A percentile compares a stretch with the other conserved stretches of the same genome.
phyloP scores from a whole-genome alignment of 2,329 filamentous ascomycete species.

The Microcera coccophila region DNA sequence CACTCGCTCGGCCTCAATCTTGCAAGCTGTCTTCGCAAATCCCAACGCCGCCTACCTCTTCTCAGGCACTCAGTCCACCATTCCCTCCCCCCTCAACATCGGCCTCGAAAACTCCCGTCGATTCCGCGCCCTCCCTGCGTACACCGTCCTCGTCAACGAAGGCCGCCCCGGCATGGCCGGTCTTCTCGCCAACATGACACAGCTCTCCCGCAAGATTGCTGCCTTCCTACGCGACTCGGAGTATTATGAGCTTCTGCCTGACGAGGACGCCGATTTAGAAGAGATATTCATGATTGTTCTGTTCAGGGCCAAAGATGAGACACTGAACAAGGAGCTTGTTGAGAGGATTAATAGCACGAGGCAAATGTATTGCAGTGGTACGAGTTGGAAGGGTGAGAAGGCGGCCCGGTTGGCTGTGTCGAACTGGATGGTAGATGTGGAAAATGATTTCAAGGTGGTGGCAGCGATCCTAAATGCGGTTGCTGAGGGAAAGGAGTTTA shows the following conservation, averaged over 20 bases:
- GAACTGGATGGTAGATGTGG: conserved; percentile 74
- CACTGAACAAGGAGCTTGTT: conserved; percentile 63
- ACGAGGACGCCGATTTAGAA: conserved; percentile 41
- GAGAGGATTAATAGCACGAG: conserved; percentile 67
- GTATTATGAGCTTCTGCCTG: conserved; percentile 64
- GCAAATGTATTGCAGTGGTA: conserved; percentile 79
- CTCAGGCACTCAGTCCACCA: conserved; percentile 37
- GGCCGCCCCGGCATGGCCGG: conserved; percentile 64
- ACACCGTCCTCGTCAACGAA: conserved; percentile 72
- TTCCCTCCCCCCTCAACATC: conserved; percentile 80
- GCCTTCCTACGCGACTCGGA: conserved; percentile 57
- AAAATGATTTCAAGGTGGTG: conserved; percentile 64
- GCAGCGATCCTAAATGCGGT: conserved; percentile 56
- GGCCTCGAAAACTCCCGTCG: conserved; percentile 88
- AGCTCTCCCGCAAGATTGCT: conserved; percentile 65
- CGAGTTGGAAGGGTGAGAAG: conserved; percentile 67
- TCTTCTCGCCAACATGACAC: conserved; percentile 70
- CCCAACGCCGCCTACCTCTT: conserved; percentile 79
- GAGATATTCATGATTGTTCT: conserved; percentile 64
- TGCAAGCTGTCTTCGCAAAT: conserved; percentile 69
- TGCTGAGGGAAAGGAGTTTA: conserved; percentile 31
- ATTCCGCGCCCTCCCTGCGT: conserved; percentile 86
- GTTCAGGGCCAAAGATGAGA: conserved; percentile 65
- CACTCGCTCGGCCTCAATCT: conserved; percentile 57
- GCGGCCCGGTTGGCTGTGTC: conserved; percentile 82